phyloP scores from a whole-genome alignment of 2,329 filamentous ascomycete species.

The Lasiodiplodia citricola region DNA sequence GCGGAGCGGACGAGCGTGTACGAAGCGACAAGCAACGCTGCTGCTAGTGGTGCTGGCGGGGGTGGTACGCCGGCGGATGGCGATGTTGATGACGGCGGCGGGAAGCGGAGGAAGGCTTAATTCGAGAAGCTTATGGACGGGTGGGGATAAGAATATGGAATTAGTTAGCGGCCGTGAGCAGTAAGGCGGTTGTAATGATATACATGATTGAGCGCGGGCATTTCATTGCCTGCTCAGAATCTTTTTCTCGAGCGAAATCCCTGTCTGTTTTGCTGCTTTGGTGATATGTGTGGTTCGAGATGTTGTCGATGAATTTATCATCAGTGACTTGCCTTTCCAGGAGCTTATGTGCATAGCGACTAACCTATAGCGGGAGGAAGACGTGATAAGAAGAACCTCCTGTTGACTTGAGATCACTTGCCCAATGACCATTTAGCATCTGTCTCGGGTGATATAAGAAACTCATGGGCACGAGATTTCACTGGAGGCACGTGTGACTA shows the following conservation, averaged over 20 bases:
- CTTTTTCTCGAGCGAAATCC: not conserved
- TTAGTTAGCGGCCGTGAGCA: not conserved
- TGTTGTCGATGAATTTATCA: not conserved
- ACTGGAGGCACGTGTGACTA: not conserved
- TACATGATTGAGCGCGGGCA: not conserved
- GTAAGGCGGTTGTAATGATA: not conserved
- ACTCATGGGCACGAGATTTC: no score
- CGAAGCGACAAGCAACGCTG: not conserved
- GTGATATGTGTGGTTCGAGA: not conserved
- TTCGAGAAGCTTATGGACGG: not conserved
- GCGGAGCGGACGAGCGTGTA: conserved; percentile 58
- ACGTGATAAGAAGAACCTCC: no score
- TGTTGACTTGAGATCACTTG: not conserved
- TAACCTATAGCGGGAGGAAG: not conserved
- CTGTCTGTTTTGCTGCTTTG: not conserved
- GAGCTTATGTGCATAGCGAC: not conserved
- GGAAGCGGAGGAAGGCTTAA: not conserved
- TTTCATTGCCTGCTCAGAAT: not conserved
- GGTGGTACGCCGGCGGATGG: not conserved
- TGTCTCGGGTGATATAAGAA: not conserved
- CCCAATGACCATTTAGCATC: not conserved
- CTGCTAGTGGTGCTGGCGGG: not conserved
- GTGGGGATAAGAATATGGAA: not conserved
- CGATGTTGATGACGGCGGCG: not conserved
- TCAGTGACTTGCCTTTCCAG: not conserved